Evolutionary conservation across 2,329 filamentous ascomycete genomes (phyloP), one percentile per base, ranked within the genome.

Genomic region (Lachnellula willkommii): DNA sequence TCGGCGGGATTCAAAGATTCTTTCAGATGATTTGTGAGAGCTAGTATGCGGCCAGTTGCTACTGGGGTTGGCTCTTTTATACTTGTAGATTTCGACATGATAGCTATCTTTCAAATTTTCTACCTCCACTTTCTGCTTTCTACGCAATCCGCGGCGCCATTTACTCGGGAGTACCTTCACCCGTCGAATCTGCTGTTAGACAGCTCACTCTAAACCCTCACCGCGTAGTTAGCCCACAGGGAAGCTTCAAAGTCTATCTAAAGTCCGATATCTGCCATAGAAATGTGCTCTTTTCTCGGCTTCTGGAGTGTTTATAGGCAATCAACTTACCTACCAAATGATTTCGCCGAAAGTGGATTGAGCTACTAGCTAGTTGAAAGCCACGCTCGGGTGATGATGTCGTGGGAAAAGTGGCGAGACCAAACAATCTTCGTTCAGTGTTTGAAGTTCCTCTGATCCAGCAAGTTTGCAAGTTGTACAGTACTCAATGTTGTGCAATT

Each of bases 1-100:
- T 64, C 53, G 57, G 52, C 52, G 26, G 57, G 43, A 17, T 64
- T 60, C 17, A 58, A 57, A 42, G 59, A 60, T 15, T 61, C 45
- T 61, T 62, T 62, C 4, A 68, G 56, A 52, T 67, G 65, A 47
- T 63, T 62, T 56, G 57, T 59, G 39, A 66, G 54, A 52, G 63
- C 55, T 32, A 60, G 47, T 45, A 66, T 54, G 54, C 63, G 59
- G 9, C 63, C 49, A 43, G 59, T 65, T 28, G 64, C 61, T 50
- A 52, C 47, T 22, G 62, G 56, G 55, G 56, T 51, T 43, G 59
- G 53, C 42, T 26, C 24, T 40, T 57, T 66, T 37, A 58, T 54
- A 24, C 22, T 24, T 24, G 22, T 24, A 55, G 61, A 39, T 17
- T 42, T 60, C 49, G 60, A 56, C 65, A 66, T 66, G 22, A 15